These are phyloP conservation scores for Neopestalotiopsis rosae DNA, from an alignment of 2,329 filamentous ascomycete species.

Conservation along the genomic window DNA sequence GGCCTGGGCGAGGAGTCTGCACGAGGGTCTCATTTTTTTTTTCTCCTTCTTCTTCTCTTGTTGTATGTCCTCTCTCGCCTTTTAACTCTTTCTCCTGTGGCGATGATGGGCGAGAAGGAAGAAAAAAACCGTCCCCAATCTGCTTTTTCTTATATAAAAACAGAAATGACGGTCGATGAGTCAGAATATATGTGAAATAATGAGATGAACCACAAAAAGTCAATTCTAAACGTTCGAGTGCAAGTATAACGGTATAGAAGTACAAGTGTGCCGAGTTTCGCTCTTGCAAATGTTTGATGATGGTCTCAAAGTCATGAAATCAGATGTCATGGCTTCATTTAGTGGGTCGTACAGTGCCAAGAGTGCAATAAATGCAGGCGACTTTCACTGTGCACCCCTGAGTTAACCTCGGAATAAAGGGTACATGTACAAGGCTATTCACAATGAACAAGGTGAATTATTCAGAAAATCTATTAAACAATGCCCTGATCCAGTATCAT, in stretches of 20 bases:
- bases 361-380: neutral
- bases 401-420: neutral
- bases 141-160: neutral
- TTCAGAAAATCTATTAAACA: conserved; percentile 1
- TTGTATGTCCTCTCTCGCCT: neutral
- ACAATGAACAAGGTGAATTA: neutral
- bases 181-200: neutral
- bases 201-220: neutral
- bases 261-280: neutral
- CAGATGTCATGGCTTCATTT: neutral
- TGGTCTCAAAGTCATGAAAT: neutral
- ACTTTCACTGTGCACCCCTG: conserved; percentile 3
- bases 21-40: conserved; percentile 29
- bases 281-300: neutral
- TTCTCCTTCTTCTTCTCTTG: neutral
- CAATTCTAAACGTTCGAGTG: neutral
- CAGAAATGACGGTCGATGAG: neutral
- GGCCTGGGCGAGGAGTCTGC: conserved; percentile 32
- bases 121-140: neutral
- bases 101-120: neutral
- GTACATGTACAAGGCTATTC: neutral
- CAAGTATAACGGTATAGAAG: neutral
- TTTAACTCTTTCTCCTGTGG: neutral
- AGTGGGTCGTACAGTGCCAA: conserved; percentile 12
- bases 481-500: neutral